A percentile compares a stretch with the other conserved stretches of the same genome.
Evolutionary conservation across 139 green algal species (phyloP).

Genomic region (Chlorella vulgaris): DNA sequence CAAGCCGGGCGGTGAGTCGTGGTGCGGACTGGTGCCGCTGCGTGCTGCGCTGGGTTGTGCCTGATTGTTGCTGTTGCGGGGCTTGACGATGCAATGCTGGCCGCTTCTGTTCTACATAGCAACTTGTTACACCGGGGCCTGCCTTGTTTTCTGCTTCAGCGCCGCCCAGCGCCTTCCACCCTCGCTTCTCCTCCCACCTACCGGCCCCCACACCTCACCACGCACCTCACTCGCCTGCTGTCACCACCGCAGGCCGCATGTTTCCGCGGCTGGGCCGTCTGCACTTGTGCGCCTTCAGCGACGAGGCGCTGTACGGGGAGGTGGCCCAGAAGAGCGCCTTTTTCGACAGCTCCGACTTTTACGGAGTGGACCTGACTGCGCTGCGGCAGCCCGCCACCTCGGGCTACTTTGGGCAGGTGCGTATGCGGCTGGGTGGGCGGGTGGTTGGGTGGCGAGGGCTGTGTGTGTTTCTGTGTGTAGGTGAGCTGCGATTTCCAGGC

Average conservation of each 20-base stretch:
- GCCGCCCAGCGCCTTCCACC: too few relatives aligned
- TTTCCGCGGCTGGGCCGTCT: constrained; percentile 88
- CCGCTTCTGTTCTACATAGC: too few relatives aligned
- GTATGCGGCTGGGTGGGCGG: background rate
- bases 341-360: constrained; percentile 85
- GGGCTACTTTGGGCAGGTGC: constrained; percentile 57
- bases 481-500: background rate
- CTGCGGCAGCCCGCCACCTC: constrained; percentile 68
- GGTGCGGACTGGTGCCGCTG: too few relatives aligned
- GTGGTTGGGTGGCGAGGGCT: background rate
- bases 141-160: too few relatives aligned
- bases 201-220: too few relatives aligned
- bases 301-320: constrained; percentile 83
- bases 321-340: constrained; percentile 73
- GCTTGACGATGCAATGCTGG: too few relatives aligned
- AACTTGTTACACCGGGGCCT: too few relatives aligned
- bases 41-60: background rate
- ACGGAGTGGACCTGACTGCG: constrained; percentile 83
- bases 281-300: constrained; percentile 83
- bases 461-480: background rate
- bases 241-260: constrained; percentile 74
- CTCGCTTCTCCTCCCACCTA: too few relatives aligned
- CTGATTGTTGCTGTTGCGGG: background rate
- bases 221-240: background rate
- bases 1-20: constrained; percentile 67